phyloP scores from a whole-genome alignment of 2,329 filamentous ascomycete genomes.

The Xylariaceae sp. region DNA sequence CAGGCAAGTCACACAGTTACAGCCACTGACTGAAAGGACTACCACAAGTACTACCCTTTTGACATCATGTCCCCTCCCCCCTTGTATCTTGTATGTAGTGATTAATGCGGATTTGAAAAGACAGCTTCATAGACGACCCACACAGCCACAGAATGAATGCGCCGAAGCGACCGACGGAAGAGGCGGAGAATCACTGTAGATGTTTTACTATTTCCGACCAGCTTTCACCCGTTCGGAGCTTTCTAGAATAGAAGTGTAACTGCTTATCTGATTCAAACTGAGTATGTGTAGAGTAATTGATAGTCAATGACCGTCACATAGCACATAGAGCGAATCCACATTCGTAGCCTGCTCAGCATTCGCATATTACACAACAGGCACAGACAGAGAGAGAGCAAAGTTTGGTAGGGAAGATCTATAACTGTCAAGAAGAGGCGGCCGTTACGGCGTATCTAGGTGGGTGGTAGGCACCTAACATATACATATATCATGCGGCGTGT shows the following conservation, averaged over 20 bases:
- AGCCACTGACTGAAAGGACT: too few species aligned
- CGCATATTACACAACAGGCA: neutral
- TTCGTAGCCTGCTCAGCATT: too few species aligned
- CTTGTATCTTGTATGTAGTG: conserved; percentile 1
- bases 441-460: too few species aligned
- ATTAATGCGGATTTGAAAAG: conserved; percentile 4
- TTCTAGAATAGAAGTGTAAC: neutral
- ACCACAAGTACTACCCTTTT: too few species aligned
- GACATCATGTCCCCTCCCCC: conserved; percentile 14
- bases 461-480: neutral
- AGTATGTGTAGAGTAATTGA: neutral
- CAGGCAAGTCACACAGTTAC: neutral
- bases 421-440: neutral
- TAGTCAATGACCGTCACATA: neutral
- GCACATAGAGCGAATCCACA: too few species aligned
- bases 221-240: neutral
- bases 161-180: conserved; percentile 3
- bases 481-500: neutral
- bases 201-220: neutral
- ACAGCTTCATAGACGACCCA: conserved; percentile 6
- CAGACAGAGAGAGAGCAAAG: neutral
- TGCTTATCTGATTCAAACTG: neutral
- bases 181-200: neutral
- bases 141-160: too few species aligned
- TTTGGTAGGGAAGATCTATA: too few species aligned